Evolutionary conservation across 192 early-diverging fungal species (phyloP).

Genomic region (Linderina pennispora): DNA sequence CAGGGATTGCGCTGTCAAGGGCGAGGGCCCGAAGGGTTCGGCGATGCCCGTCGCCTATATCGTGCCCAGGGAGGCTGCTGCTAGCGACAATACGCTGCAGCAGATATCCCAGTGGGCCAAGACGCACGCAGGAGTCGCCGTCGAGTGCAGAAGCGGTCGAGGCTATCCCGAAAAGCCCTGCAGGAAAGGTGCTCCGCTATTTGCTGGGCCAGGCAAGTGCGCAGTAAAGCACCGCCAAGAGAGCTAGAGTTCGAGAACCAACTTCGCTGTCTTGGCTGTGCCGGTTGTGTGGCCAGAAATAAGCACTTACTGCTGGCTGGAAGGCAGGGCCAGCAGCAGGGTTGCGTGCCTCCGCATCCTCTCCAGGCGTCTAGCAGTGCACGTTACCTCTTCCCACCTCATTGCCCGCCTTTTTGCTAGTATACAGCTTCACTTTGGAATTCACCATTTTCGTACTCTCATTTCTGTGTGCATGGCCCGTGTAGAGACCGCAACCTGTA

Average conservation of each 20-base stretch:
- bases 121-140: background rate
- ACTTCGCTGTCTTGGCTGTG: slow-evolving; percentile 10
- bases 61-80: slow-evolving; percentile 1
- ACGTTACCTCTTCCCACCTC: no score
- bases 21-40: slow-evolving; percentile 8
- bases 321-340: no score
- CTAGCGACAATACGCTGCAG: no score
- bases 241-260: background rate
- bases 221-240: slow-evolving; percentile 4
- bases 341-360: no score
- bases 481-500: no score
- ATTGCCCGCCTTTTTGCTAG: no score
- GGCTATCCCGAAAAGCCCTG: slow-evolving; percentile 16
- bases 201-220: background rate
- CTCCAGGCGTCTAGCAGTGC: no score
- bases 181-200: slow-evolving; percentile 26
- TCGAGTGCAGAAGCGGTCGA: slow-evolving; percentile 9
- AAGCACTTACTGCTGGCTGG: no score
- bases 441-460: no score
- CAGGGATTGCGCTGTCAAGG: slow-evolving; percentile 59
- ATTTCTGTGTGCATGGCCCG: no score
- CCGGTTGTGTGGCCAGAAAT: slow-evolving; percentile 20
- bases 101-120: no score
- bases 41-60: slow-evolving; percentile 10
- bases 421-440: no score